A percentile compares a stretch with the other conserved stretches of the same genome.
Evolutionary conservation across 345 rosid species (phyloP).

Genomic region (Draba incana): DNA sequence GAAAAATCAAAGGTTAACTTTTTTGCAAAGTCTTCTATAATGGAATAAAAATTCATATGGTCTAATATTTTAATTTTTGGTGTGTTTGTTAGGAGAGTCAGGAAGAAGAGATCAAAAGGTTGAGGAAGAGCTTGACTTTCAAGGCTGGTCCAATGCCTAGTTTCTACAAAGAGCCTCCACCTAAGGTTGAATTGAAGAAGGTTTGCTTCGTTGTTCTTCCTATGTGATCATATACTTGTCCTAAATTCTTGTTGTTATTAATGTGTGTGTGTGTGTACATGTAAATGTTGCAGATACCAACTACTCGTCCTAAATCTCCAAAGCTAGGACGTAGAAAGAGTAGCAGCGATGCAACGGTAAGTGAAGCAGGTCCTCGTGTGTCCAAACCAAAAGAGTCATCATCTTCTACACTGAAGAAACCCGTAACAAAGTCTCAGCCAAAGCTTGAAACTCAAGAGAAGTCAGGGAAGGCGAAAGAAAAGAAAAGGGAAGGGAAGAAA

Average conservation of each 20-base stretch:
- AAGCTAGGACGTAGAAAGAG: constrained; percentile 91
- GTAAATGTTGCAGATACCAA: constrained; percentile 65
- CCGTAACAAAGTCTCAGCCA: constrained; percentile 52
- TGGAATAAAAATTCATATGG: background rate
- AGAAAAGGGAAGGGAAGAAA: constrained; percentile 31
- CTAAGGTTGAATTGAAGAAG: constrained; percentile 91
- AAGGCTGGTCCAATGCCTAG: constrained; percentile 96
- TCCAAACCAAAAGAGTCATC: constrained; percentile 49
- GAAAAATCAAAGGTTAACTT: constrained; percentile 82
- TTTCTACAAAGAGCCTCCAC: constrained; percentile 97
- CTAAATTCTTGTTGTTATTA: background rate
- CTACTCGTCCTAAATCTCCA: constrained; percentile 86
- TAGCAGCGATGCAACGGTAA: constrained; percentile 48
- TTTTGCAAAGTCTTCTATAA: background rate
- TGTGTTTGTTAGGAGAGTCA: constrained; percentile 70
- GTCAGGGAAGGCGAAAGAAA: constrained; percentile 27
- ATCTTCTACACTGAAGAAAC: constrained; percentile 48
- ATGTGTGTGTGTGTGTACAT: background rate
- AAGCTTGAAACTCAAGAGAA: constrained; percentile 48
- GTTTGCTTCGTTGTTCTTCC: constrained; percentile 43
- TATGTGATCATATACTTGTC: constrained; percentile 21
- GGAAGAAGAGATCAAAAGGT: constrained; percentile 85
- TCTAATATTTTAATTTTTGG: constrained; percentile 11
- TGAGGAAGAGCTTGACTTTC: constrained; percentile 91
- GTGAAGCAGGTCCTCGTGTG: constrained; percentile 43